Conservation (phyloP, 208 protist genomes). For the Porcisia hertigi region DNA sequence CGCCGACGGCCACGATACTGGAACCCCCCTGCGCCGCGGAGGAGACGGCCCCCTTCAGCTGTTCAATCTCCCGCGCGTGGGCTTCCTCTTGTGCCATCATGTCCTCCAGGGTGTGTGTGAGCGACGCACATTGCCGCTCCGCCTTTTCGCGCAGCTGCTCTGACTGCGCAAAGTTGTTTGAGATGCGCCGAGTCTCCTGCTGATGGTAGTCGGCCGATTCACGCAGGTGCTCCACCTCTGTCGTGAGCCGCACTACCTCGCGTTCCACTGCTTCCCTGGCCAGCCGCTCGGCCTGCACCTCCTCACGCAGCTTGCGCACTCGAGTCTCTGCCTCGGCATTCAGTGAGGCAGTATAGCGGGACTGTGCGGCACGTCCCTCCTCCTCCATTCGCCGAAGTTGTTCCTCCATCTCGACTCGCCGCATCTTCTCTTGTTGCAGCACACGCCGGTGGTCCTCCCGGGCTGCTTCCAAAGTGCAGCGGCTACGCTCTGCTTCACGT, state of each 20-base stretch:
- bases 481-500: conserved; percentile 32
- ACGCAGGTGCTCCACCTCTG: conserved; percentile 29
- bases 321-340: conserved; percentile 31
- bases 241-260: conserved; percentile 18
- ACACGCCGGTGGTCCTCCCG: conserved; percentile 34
- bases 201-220: conserved; percentile 37
- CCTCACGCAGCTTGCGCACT: conserved; percentile 32
- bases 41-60: conserved; percentile 31
- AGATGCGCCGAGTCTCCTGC: conserved; percentile 24
- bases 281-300: conserved; percentile 29
- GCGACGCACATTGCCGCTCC: conserved; percentile 36
- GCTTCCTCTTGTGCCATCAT: conserved; percentile 47
- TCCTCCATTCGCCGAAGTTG: conserved; percentile 22
- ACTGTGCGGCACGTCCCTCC: conserved; percentile 10
- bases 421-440: conserved; percentile 32
- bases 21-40: conserved; percentile 10
- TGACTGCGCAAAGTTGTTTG: conserved; percentile 20
- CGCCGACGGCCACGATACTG: background rate
- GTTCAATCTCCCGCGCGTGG: conserved; percentile 28
- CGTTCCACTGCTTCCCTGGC: conserved; percentile 23
- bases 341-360: conserved; percentile 14
- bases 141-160: conserved; percentile 34
- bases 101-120: conserved; percentile 48
- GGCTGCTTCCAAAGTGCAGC: conserved; percentile 20
- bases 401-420: conserved; percentile 31